Conservation (phyloP, 2,329 filamentous ascomycete species). For the Dothiorella sarmentorum region DNA sequence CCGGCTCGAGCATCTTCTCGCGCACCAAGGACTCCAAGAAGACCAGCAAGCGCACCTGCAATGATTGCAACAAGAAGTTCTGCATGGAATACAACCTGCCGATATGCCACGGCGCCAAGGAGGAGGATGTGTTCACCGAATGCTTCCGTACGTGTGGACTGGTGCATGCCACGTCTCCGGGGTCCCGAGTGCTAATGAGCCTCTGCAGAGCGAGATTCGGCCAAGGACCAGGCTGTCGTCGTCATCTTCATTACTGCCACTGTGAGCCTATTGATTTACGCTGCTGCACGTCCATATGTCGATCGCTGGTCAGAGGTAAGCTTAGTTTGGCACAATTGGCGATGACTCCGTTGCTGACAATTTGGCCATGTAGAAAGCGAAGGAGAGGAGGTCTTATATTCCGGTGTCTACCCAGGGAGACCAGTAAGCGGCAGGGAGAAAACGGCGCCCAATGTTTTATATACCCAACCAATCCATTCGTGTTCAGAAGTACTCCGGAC, state of each 20-base stretch:
- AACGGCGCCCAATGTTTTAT: not conserved
- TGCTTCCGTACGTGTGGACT: slow-evolving; percentile 56
- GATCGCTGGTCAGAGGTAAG: slow-evolving; percentile 54
- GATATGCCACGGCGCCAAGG: slow-evolving; percentile 59
- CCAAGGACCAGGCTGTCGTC: slow-evolving; percentile 64
- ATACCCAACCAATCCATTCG: slow-evolving; percentile 15
- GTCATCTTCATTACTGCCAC: slow-evolving; percentile 65
- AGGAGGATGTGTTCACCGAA: slow-evolving; percentile 62
- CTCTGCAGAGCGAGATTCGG: slow-evolving; percentile 58
- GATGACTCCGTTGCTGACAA: not conserved
- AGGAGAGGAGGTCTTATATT: slow-evolving; percentile 51
- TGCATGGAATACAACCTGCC: slow-evolving; percentile 58
- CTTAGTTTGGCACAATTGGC: not conserved
- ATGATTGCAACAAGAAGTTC: slow-evolving; percentile 65
- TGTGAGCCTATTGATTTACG: slow-evolving; percentile 58
- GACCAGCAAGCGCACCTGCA: slow-evolving; percentile 49
- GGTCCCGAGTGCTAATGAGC: not conserved
- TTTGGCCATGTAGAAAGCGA: slow-evolving; percentile 38
- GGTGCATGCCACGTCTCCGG: not conserved
- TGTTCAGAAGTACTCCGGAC: slow-evolving; percentile 17
- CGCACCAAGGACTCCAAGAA: slow-evolving; percentile 1
- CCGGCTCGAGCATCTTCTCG: not conserved
- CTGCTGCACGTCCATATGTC: slow-evolving; percentile 57
- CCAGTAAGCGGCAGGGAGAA: slow-evolving; percentile 21
- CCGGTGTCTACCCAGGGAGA: slow-evolving; percentile 43